Conservation (phyloP, 108 stramenopile genomes). For the Conticribra guillardii region DNA sequence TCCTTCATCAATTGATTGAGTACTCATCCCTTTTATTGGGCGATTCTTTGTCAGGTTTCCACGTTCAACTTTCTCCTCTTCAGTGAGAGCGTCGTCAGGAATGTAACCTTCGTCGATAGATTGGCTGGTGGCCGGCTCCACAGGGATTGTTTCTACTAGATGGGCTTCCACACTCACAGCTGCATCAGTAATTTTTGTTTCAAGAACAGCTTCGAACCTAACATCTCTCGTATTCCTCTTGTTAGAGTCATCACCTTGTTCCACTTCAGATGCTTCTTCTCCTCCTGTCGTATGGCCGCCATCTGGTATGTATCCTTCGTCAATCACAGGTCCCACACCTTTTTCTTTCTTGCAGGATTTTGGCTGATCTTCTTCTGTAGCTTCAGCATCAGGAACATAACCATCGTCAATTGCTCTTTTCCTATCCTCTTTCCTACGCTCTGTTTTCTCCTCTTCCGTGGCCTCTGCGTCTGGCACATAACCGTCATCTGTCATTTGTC, state of each 20-base stretch:
- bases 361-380: conserved; percentile 23
- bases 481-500: conserved; percentile 40
- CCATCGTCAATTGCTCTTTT: conserved; percentile 34
- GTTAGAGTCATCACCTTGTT: conserved; percentile 11
- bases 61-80: conserved; percentile 34
- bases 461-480: conserved; percentile 46
- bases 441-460: conserved; percentile 29
- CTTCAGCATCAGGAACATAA: conserved; percentile 42
- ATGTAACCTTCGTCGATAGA: conserved; percentile 41
- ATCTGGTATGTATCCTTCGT: conserved; percentile 26
- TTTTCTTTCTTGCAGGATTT: conserved; percentile 12
- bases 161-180: background rate
- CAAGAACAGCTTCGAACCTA: conserved; percentile 29
- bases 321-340: background rate
- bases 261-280: conserved; percentile 40
- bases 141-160: background rate
- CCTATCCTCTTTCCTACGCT: background rate
- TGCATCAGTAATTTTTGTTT: conserved; percentile 12
- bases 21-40: background rate
- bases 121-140: conserved; percentile 18
- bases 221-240: conserved; percentile 29
- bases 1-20: conserved; percentile 29
- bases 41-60: background rate
- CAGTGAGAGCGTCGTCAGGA: conserved; percentile 41
- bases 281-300: conserved; percentile 19